Evolutionary conservation across 2,329 filamentous ascomycete genomes (phyloP).

Genomic region (Aspergillus sp.): DNA sequence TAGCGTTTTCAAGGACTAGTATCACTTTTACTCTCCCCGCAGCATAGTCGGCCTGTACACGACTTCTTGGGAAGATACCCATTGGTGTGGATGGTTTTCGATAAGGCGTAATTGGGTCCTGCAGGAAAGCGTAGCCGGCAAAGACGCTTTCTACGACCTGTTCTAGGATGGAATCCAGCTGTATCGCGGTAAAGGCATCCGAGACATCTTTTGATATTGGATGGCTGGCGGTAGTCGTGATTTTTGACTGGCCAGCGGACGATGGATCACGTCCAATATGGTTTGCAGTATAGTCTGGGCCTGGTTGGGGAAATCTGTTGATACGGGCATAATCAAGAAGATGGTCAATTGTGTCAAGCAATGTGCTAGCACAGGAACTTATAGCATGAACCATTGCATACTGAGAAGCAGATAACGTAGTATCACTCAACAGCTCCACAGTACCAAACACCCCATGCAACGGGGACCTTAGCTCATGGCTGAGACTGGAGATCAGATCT

Average conservation of each 20-base stretch:
- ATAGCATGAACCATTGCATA: slow-evolving; percentile 29
- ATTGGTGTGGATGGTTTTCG: background rate
- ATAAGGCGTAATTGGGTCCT: background rate
- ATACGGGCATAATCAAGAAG: slow-evolving; percentile 28
- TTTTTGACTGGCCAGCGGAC: background rate
- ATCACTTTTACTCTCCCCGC: slow-evolving; percentile 4
- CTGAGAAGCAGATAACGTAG: slow-evolving; percentile 21
- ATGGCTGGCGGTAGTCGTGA: background rate
- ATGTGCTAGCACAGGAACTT: slow-evolving; percentile 34
- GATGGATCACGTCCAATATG: background rate
- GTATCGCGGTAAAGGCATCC: slow-evolving; percentile 3
- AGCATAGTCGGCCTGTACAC: slow-evolving; percentile 1
- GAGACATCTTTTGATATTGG: background rate
- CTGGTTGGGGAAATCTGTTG: slow-evolving; percentile 10
- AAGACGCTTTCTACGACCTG: slow-evolving; percentile 14
- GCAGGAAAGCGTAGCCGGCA: slow-evolving; percentile 11
- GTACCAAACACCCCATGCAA: slow-evolving; percentile 32
- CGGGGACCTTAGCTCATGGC: slow-evolving; percentile 30
- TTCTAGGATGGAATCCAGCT: slow-evolving; percentile 10
- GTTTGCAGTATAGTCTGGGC: background rate
- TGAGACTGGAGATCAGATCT: slow-evolving; percentile 27
- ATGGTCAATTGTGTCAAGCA: slow-evolving; percentile 38
- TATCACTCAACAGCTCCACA: slow-evolving; percentile 26
- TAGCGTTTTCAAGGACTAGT: slow-evolving; percentile 6
- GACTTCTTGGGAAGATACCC: background rate